Base-by-base conservation (phyloP, 202 grass and related monocot genomes). In the Eragrostis tef region DNA sequence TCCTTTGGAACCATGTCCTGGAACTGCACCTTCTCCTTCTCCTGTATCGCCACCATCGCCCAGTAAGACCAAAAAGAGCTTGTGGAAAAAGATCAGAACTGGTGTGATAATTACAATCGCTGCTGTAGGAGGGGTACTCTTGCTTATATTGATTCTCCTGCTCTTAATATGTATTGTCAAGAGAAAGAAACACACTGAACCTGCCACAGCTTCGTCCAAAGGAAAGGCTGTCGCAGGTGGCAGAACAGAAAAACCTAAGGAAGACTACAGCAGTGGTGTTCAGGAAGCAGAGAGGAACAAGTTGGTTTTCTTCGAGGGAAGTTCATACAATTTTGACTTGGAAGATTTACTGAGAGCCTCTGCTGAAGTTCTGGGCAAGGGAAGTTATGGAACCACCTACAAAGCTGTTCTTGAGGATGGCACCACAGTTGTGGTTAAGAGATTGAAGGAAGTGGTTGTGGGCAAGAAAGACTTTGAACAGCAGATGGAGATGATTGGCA, bases 321-420 rank as follows among this genome's bases (percentile, higher is more conserved):
- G 90, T 80, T 93, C 90, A 20, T 94, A 87, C 79, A 98, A 88
- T 88, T 98, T 98, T 89, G 95, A 98, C 79, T 71, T 98, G 56
- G 95, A 98, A 36, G 95, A 98, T 90, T 88, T 98, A 64, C 82
- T 98, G 65, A 89, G 92, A 86, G 95, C 95, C 73, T 94, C 95
- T 36, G 95, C 95, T 62, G 92, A 98, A 81, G 92, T 93, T 29
- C 84, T 98, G 87, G 95, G 95, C 12, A 98, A 98, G 83, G 95
- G 95, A 74, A 93, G 95, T 72, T 89, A 90, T 84, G 95, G 95
- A 44, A 98, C 92, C 70, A 94, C 95, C 69, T 98, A 98, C 67
- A 98, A 94, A 81, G 95, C 92, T 79, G 90, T 98, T 82, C 91
- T 98, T 83, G 95, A 98, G 73, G 95, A 98, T 89, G 88, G 92